Percentiles rank a stretch among this genome's conserved stretches.
These are phyloP conservation scores for Moesziomyces globuligerus DNA, from an alignment of 1,284 basidiomycete genomes.

Conservation along the genomic window DNA sequence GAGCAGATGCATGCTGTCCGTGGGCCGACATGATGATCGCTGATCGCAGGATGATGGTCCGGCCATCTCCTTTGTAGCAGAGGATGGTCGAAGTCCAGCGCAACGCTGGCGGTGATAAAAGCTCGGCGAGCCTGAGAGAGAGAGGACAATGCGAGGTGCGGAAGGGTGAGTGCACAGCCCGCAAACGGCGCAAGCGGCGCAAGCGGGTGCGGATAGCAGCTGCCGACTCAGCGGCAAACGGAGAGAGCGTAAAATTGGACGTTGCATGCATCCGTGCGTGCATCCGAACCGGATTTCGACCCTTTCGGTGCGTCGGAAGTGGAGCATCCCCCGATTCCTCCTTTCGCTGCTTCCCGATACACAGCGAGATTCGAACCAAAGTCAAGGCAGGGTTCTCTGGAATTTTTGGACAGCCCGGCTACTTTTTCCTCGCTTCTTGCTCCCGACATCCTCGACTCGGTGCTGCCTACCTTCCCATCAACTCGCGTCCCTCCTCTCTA, in stretches of 20 bases:
- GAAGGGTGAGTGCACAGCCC: too few species aligned
- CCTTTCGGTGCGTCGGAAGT: not conserved
- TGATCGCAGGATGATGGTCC: not conserved
- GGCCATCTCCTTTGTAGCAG: not conserved
- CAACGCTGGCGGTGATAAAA: too few species aligned
- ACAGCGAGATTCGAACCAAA: too few species aligned
- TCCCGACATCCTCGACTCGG: not conserved
- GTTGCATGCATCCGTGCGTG: not conserved
- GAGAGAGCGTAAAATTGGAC: not conserved
- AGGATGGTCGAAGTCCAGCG: too few species aligned
- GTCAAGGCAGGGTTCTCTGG: too few species aligned
- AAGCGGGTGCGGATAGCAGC: not conserved
- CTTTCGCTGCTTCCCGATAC: not conserved
- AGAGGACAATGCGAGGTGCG: too few species aligned
- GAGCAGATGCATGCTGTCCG: conserved; percentile 1
- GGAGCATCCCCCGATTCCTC: not conserved
- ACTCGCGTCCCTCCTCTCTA: not conserved
- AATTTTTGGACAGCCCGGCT: not conserved
- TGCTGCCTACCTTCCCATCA: not conserved
- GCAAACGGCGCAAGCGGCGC: too few species aligned
- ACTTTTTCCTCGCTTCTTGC: not conserved
- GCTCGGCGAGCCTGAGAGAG: not conserved
- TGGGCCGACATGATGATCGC: conserved; percentile 7
- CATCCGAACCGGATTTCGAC: not conserved
- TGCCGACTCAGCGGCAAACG: too few species aligned